Evolutionary conservation across 2,329 filamentous ascomycete species (phyloP), one percentile per base, ranked within the genome.

Genomic region (Diaporthe sp.): DNA sequence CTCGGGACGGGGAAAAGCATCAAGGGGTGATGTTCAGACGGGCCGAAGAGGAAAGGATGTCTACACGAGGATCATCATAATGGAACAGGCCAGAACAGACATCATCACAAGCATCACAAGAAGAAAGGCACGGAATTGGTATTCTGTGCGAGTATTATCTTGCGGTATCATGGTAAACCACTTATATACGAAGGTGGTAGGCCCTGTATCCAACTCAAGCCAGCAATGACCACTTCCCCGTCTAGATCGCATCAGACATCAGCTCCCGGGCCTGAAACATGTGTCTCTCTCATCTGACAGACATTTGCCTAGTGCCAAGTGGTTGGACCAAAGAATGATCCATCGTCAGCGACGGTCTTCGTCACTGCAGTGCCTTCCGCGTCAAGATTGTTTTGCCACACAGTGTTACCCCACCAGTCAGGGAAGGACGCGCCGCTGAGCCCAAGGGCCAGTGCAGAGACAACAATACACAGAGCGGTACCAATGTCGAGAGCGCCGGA

Each of bases 401-500:
- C 73, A 15, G 59, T 81, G 74, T 86, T 87, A 1, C 87, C 87
- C 87, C 87, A 89, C 87, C 90, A 92, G 0, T 79, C 73, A 0
- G 88, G 86, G 73, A 89, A 82, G 0, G 80, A 71, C 7, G 84
- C 83, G 71, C 81, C 81, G 55, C 86, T 88, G 78, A 88, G 81
- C 61, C 84, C 84, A 56, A 89, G 82, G 47, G 84, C 83, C 30
- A 90, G 80, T n/a, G 78, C 79, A 76, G 89, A 87, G 55, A 91
- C 84, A 47, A 91, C 80, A 61, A 91, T 87, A 39, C 88, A 87
- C n/a, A 92, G 79, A 0, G 88, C 88, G 1, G 90, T 86, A n/a
- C 89, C 90, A 53, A 88, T 87, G 69, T 91, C 89, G 53, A 92
- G 83, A 3, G 87, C 89, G 0, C 89, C 90, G 13, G 89, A 90